phyloP scores from a whole-genome alignment of 495 filamentous ascomycete species.

The Penicillium manginii region DNA sequence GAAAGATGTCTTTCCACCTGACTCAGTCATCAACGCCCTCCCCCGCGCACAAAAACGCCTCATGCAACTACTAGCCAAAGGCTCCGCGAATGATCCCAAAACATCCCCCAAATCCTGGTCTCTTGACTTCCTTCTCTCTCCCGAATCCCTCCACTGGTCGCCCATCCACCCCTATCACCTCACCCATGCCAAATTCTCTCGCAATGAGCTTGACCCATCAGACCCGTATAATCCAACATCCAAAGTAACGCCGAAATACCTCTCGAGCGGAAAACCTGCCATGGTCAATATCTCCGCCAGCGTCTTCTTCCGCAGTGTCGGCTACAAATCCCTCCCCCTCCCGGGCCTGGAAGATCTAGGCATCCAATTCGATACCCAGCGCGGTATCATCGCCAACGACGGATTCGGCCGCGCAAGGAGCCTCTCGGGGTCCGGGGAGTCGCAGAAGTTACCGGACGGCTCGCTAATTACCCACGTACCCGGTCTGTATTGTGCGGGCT shows the following conservation, averaged over 20 bases:
- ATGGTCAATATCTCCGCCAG: slow-evolving; percentile 59
- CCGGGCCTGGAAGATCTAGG: slow-evolving; percentile 75
- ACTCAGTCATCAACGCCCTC: slow-evolving; percentile 59
- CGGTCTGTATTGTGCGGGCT: slow-evolving; percentile 91
- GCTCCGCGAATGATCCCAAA: slow-evolving; percentile 54
- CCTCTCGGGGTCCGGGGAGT: slow-evolving; percentile 25
- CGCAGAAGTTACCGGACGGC: slow-evolving; percentile 36
- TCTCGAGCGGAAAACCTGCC: slow-evolving; percentile 46
- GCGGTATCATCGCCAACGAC: slow-evolving; percentile 86
- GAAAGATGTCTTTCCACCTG: slow-evolving; percentile 61
- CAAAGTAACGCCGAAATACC: slow-evolving; percentile 42
- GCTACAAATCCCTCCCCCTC: slow-evolving; percentile 81
- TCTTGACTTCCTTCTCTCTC: slow-evolving; percentile 79
- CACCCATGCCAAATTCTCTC: slow-evolving; percentile 65
- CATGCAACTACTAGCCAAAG: slow-evolving; percentile 77
- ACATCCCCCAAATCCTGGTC: slow-evolving; percentile 73
- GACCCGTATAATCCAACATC: slow-evolving; percentile 50
- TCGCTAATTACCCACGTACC: slow-evolving; percentile 58
- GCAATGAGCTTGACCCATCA: slow-evolving; percentile 56
- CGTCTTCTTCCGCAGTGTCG: slow-evolving; percentile 86
- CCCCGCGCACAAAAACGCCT: slow-evolving; percentile 75
- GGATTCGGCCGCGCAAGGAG: slow-evolving; percentile 71
- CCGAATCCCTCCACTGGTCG: slow-evolving; percentile 65
- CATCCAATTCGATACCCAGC: slow-evolving; percentile 73
- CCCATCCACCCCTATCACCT: slow-evolving; percentile 49